phyloP scores from a whole-genome alignment of 768 basidiomycete genomes.

The Neoboletus subvelutipes region DNA sequence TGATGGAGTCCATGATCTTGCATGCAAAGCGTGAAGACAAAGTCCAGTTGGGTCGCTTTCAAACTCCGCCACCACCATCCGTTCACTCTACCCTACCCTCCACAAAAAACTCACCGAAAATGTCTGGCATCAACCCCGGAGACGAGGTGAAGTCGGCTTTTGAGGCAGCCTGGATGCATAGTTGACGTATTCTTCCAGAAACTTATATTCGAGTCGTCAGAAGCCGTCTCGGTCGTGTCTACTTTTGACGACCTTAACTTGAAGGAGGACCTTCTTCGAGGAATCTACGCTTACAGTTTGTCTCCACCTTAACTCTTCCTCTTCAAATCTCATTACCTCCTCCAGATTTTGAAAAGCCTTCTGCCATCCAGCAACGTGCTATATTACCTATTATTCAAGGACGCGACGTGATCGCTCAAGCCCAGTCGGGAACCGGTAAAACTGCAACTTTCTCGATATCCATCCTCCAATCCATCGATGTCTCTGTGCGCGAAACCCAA shows the following conservation, averaged over 20 bases:
- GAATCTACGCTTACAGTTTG: slow-evolving; percentile 97
- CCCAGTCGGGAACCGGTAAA: slow-evolving; percentile 99
- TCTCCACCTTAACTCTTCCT: slow-evolving; percentile 9
- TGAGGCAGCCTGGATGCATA: background rate
- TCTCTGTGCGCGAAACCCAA: slow-evolving; percentile 91
- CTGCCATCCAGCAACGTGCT: slow-evolving; percentile 97
- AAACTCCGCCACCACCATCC: slow-evolving; percentile 48
- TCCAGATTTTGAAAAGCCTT: slow-evolving; percentile 94
- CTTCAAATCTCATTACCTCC: slow-evolving; percentile 3
- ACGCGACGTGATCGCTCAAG: slow-evolving; percentile 98
- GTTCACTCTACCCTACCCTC: slow-evolving; percentile 32
- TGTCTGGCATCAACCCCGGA: slow-evolving; percentile 81
- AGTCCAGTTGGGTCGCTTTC: slow-evolving; percentile 34
- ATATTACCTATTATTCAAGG: slow-evolving; percentile 95
- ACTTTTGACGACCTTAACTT: slow-evolving; percentile 89
- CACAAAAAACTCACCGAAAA: slow-evolving; percentile 45
- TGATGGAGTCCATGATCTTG: slow-evolving; percentile 80
- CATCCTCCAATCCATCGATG: slow-evolving; percentile 97
- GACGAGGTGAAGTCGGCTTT: slow-evolving; percentile 64
- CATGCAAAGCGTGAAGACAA: background rate
- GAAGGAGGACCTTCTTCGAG: slow-evolving; percentile 93
- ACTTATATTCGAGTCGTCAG: slow-evolving; percentile 94
- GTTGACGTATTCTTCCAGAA: slow-evolving; percentile 46
- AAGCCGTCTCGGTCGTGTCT: slow-evolving; percentile 84
- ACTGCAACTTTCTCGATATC: slow-evolving; percentile 99